A percentile compares a stretch with the other conserved stretches of the same genome.
These are phyloP conservation scores for Lactarius hengduanensis DNA, from an alignment of 768 basidiomycete genomes.

Conservation along the genomic window DNA sequence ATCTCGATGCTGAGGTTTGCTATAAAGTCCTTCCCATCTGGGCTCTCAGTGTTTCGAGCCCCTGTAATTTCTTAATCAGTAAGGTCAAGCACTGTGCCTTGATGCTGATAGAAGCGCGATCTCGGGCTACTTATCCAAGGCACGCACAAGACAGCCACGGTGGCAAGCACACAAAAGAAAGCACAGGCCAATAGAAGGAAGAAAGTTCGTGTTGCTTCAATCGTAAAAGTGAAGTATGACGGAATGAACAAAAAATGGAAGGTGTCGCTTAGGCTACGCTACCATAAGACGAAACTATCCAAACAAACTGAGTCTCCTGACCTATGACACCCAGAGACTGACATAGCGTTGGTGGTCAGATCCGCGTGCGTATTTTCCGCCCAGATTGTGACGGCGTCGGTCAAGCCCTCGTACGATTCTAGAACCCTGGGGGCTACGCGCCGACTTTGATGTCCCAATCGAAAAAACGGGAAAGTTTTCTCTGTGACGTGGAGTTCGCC, in stretches of 20 bases:
- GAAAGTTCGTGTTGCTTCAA: no score
- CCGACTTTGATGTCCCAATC: background rate
- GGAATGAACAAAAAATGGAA: no score
- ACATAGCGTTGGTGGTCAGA: background rate
- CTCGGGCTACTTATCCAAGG: no score
- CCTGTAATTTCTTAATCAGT: no score
- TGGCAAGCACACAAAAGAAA: background rate
- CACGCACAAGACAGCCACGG: background rate
- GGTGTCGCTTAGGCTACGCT: no score
- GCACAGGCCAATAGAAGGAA: background rate
- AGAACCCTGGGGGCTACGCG: background rate
- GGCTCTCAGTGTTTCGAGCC: no score
- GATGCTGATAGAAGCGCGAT: no score
- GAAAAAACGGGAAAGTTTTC: conserved; percentile 18
- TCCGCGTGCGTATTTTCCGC: background rate
- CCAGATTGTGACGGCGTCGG: conserved; percentile 1
- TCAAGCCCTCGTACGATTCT: conserved; percentile 10
- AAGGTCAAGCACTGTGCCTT: no score
- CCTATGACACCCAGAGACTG: no score
- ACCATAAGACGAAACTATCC: background rate
- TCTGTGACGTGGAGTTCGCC: conserved; percentile 14
- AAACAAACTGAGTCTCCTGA: background rate
- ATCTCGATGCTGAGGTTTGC: no score
- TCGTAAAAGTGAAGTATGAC: no score
- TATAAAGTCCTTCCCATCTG: no score